Percentiles rank a stretch among this genome's conserved stretches.
These are phyloP conservation scores for Fusarium tanahbumbuense DNA, from an alignment of 2,329 filamentous ascomycete genomes.

Conservation along the genomic window DNA sequence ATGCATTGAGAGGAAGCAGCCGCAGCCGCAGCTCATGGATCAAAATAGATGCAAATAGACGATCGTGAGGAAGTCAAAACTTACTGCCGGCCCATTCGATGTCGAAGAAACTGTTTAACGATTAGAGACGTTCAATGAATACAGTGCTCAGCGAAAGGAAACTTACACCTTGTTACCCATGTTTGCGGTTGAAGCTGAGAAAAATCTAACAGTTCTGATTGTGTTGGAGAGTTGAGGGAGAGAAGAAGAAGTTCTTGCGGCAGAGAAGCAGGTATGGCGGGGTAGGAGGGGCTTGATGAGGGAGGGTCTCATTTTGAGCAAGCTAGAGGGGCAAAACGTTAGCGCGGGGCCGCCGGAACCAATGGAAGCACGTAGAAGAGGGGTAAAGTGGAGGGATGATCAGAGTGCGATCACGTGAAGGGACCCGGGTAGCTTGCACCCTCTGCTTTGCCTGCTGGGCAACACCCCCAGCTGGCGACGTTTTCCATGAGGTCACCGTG, in stretches of 20 bases:
- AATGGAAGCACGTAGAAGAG: constrained; percentile 37
- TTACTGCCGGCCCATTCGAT: constrained; percentile 78
- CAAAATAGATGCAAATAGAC: constrained; percentile 13
- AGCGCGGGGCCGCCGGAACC: constrained; percentile 48
- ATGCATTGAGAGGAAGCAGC: background rate
- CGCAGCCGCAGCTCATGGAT: background rate
- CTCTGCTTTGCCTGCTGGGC: constrained; percentile 19
- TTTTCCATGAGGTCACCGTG: constrained; percentile 46
- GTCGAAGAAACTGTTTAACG: constrained; percentile 72
- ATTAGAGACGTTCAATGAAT: constrained; percentile 36
- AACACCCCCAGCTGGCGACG: constrained; percentile 1
- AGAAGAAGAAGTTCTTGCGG: constrained; percentile 56
- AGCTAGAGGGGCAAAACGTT: constrained; percentile 57
- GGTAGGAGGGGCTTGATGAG: constrained; percentile 61
- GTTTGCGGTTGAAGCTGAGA: constrained; percentile 69
- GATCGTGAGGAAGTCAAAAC: constrained; percentile 43
- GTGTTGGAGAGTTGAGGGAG: constrained; percentile 57
- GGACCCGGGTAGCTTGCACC: constrained; percentile 33
- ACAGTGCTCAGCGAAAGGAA: constrained; percentile 15
- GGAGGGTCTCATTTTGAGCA: constrained; percentile 59
- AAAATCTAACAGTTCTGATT: constrained; percentile 57
- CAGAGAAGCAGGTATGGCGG: constrained; percentile 57
- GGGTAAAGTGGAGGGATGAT: constrained; percentile 29
- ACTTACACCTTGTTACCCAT: constrained; percentile 80
- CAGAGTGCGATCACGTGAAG: constrained; percentile 48